These are phyloP conservation scores for Cadophora malorum DNA, from an alignment of 2,329 filamentous ascomycete species.

Conservation along the genomic window DNA sequence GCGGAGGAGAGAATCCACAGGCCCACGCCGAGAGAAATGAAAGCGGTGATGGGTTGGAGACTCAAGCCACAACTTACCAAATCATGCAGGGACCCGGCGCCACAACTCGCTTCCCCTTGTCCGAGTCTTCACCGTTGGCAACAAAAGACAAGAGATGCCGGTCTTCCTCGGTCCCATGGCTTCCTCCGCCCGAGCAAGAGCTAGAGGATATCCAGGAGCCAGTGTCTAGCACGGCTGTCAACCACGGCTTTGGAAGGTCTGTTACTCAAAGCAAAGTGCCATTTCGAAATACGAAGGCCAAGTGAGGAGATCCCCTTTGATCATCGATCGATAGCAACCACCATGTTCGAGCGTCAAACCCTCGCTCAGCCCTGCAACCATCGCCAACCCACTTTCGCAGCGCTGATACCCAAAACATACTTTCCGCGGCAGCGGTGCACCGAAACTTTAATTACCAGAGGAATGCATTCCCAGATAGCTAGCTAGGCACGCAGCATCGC, in stretches of 20 bases:
- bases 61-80: slow-evolving; percentile 4
- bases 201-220: background rate
- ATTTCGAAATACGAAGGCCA: background rate
- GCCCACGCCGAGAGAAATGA: background rate
- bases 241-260: background rate
- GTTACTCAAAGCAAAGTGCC: background rate
- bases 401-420: slow-evolving; percentile 7
- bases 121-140: background rate
- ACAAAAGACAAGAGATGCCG: background rate
- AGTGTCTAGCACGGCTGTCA: slow-evolving; percentile 1
- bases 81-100: slow-evolving; percentile 11
- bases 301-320: background rate
- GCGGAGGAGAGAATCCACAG: background rate
- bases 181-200: background rate
- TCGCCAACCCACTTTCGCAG: background rate
- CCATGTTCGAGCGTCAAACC: background rate
- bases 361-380: slow-evolving; percentile 13
- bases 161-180: background rate
- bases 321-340: background rate
- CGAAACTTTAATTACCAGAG: slow-evolving; percentile 16
- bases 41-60: slow-evolving; percentile 1
- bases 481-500: background rate
- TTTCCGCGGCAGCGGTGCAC: slow-evolving; percentile 8
- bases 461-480: background rate
- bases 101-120: background rate